Base-by-base conservation (phyloP, 1,284 basidiomycete genomes). In the Trichosporon asahii region DNA sequence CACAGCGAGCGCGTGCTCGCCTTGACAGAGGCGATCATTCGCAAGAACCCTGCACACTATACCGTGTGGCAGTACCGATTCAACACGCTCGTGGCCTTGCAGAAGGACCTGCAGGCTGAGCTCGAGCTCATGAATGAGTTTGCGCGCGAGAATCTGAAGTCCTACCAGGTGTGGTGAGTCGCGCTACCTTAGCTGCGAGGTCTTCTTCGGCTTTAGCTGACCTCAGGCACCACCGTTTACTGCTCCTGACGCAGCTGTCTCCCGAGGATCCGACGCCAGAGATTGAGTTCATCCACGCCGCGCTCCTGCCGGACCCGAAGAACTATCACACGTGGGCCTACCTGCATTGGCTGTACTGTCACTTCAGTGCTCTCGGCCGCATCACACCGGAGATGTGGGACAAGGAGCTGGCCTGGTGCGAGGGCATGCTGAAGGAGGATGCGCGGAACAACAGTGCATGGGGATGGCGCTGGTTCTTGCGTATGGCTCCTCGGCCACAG, bases 291-390 rank as follows among this genome's bases (percentile, higher is more conserved):
- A 90, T 94, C 77, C 87, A 89, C 67, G 83, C 85, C 65, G 89
- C 89, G 0, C 88, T 98, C 49, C 81, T 86, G 8, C 86, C 84
- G 23, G 95, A 98, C 80, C 84, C 88, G 64, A 98, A 98, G 87
- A 98, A 97, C 85, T 97, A 97, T 80, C 94, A 97, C 83, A 96
- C 94, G 0, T 97, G 94, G 94, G 91, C 91, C 4, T 95, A 95
- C 82, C 88, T 94, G 7, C 94, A 97, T 81, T 96, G 93, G 92
- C 83, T 94, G 12, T 88, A 95, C 65, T 89, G 90, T n/a, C 89
- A 91, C 79, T 93, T 93, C 83, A 82, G 77, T 21, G 76, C 76
- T n/a, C 78, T 83, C 0, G 76, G 75, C 61, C 76, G 75, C 37
- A 76, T 83, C 33, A 67, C 78, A 2, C 87, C 89, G 74, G 86